These are phyloP conservation scores for Tuber melanosporum DNA, from an alignment of 495 filamentous ascomycete species.

Conservation along the genomic window DNA sequence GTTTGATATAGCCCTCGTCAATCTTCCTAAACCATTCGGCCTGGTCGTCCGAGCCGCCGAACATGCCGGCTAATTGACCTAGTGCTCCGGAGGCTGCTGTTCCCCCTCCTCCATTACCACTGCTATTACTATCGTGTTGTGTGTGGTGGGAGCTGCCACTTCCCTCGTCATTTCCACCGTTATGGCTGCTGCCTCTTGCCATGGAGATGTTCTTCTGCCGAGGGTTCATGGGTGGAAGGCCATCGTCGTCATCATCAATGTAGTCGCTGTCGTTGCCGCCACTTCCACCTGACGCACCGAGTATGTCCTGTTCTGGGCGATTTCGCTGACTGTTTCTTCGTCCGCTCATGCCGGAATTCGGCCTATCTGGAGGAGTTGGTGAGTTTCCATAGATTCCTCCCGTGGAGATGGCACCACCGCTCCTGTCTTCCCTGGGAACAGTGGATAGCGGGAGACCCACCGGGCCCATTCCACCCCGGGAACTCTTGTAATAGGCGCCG, in stretches of 20 bases:
- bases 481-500: slow-evolving; percentile 70
- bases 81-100: slow-evolving; percentile 57
- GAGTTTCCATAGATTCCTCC: slow-evolving; percentile 37
- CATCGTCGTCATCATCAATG: slow-evolving; percentile 28
- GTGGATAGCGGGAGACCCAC: slow-evolving; percentile 67
- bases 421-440: slow-evolving; percentile 45
- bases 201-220: slow-evolving; percentile 14
- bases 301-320: slow-evolving; percentile 10
- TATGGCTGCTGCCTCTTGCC: slow-evolving; percentile 9
- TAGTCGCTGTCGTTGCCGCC: slow-evolving; percentile 21
- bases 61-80: slow-evolving; percentile 55
- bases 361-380: slow-evolving; percentile 18
- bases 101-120: slow-evolving; percentile 28
- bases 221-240: slow-evolving; percentile 34
- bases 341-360: slow-evolving; percentile 15
- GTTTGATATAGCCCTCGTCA: slow-evolving; percentile 96
- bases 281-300: neutral
- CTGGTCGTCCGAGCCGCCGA: slow-evolving; percentile 78
- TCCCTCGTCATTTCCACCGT: slow-evolving; percentile 19
- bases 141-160: slow-evolving; percentile 40
- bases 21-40: slow-evolving; percentile 85
- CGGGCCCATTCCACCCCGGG: slow-evolving; percentile 57
- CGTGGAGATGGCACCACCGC: slow-evolving; percentile 31
- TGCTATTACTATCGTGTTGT: slow-evolving; percentile 48
- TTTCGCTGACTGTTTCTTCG: slow-evolving; percentile 25